Conservation (phyloP, 1,139 yeast genomes). For the Candida anutae region DNA sequence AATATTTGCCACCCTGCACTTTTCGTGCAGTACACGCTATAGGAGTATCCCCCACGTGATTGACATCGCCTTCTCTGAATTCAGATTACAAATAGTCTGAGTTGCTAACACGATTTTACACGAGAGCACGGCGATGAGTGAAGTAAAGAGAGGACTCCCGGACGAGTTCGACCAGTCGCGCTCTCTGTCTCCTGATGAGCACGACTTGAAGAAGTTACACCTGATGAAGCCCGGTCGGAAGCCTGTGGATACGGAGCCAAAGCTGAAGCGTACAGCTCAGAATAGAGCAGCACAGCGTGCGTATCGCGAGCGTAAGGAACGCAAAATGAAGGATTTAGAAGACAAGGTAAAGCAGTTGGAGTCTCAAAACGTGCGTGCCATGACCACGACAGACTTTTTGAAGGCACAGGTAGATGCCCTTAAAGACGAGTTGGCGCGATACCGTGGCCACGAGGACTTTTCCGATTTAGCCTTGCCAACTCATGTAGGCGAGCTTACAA, state of each 20-base stretch:
- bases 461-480: constrained; percentile 29
- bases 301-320: constrained; percentile 88
- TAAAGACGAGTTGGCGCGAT: constrained; percentile 62
- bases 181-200: constrained; percentile 7
- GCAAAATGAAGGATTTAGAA: constrained; percentile 78
- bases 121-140: not conserved
- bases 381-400: constrained; percentile 65
- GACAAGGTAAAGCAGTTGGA: constrained; percentile 67
- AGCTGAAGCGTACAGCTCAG: constrained; percentile 87
- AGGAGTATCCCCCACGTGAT: no score
- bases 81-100: not conserved
- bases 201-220: constrained; percentile 32
- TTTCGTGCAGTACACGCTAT: no score
- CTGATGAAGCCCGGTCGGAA: constrained; percentile 55
- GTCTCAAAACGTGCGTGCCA: constrained; percentile 54
- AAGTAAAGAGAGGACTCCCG: not conserved
- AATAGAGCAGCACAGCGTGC: constrained; percentile 98
- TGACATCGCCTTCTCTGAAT: no score
- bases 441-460: constrained; percentile 41
- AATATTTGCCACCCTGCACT: not conserved
- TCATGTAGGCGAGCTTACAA: constrained; percentile 24
- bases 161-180: not conserved
- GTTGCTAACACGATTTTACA: no score
- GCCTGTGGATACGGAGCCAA: constrained; percentile 72
- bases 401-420: constrained; percentile 70